phyloP scores from a whole-genome alignment of 306 rosid genomes.

The Cicer bijugum region DNA sequence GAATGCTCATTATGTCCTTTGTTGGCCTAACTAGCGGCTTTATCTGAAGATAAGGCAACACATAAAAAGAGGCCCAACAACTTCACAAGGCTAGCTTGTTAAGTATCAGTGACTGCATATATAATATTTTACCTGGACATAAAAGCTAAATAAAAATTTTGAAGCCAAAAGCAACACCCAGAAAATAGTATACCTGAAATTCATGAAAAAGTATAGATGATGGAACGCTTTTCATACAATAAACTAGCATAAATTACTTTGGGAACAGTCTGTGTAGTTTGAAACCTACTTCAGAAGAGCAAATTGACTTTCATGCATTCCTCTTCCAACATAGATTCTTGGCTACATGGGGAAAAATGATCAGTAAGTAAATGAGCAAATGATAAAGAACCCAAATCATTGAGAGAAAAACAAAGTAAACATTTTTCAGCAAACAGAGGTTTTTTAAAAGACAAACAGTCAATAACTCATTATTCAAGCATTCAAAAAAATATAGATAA shows the following conservation, averaged over 20 bases:
- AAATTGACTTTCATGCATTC: conserved; percentile 96
- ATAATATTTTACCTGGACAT: conserved; percentile 65
- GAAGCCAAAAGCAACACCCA: conserved; percentile 81
- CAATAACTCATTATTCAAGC: conserved; percentile 18
- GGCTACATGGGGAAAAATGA: conserved; percentile 65
- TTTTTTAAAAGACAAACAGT: conserved; percentile 21
- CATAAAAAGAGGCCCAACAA: conserved; percentile 37
- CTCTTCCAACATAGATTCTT: conserved; percentile 92
- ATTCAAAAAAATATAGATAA: conserved; percentile 23
- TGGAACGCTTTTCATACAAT: conserved; percentile 38
- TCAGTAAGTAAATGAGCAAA: conserved; percentile 37
- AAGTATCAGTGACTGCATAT: conserved; percentile 26
- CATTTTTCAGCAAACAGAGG: conserved; percentile 12
- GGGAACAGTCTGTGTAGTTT: conserved; percentile 25
- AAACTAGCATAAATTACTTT: conserved; percentile 35
- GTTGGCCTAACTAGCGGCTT: conserved; percentile 92
- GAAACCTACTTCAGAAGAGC: conserved; percentile 80
- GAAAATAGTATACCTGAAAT: conserved; percentile 90
- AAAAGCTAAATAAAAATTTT: conserved; percentile 79
- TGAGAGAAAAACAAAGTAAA: background rate
- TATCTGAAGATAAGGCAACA: conserved; percentile 61
- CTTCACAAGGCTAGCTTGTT: conserved; percentile 36
- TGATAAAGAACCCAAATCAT: conserved; percentile 34
- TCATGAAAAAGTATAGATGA: conserved; percentile 42
- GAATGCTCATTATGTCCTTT: conserved; percentile 78